Evolutionary conservation across 306 rosid species (phyloP).

Genomic region (Acacia confusa): DNA sequence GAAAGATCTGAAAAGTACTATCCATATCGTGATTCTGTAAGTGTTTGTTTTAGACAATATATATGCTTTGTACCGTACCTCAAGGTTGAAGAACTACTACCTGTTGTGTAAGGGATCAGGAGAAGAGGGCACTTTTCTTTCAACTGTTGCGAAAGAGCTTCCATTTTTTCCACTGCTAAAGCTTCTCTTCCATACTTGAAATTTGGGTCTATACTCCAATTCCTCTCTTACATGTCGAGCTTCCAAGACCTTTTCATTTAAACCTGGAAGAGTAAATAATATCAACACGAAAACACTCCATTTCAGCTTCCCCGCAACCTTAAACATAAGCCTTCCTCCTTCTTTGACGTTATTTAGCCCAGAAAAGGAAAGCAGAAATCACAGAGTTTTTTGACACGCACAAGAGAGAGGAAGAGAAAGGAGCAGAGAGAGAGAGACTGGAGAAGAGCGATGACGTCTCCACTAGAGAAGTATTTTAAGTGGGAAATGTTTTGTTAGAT

Average conservation of each 20-base stretch:
- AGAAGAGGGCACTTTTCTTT: slow-evolving; percentile 74
- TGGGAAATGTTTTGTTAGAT: slow-evolving; percentile 3
- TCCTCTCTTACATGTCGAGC: slow-evolving; percentile 40
- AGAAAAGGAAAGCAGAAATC: slow-evolving; percentile 20
- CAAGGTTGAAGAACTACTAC: slow-evolving; percentile 39
- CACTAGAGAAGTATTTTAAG: slow-evolving; percentile 5
- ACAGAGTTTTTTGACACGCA: neutral
- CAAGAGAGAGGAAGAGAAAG: neutral
- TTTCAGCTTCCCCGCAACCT: slow-evolving; percentile 27
- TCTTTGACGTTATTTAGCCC: slow-evolving; percentile 6
- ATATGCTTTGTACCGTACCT: slow-evolving; percentile 2
- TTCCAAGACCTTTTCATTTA: slow-evolving; percentile 39
- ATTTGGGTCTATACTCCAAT: slow-evolving; percentile 31
- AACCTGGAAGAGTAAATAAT: slow-evolving; percentile 41
- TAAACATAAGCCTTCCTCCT: slow-evolving; percentile 3
- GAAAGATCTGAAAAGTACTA: neutral
- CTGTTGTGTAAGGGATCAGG: slow-evolving; percentile 88
- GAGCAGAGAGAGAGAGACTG: neutral
- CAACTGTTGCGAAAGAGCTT: slow-evolving; percentile 38
- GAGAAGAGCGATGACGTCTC: neutral
- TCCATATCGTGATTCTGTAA: neutral
- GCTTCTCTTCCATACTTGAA: slow-evolving; percentile 35
- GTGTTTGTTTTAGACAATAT: neutral
- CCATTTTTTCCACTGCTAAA: slow-evolving; percentile 22
- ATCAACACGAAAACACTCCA: slow-evolving; percentile 42